These are phyloP conservation scores for Lipomyces anomalus DNA, from an alignment of 805 yeast genomes.

Conservation along the genomic window DNA sequence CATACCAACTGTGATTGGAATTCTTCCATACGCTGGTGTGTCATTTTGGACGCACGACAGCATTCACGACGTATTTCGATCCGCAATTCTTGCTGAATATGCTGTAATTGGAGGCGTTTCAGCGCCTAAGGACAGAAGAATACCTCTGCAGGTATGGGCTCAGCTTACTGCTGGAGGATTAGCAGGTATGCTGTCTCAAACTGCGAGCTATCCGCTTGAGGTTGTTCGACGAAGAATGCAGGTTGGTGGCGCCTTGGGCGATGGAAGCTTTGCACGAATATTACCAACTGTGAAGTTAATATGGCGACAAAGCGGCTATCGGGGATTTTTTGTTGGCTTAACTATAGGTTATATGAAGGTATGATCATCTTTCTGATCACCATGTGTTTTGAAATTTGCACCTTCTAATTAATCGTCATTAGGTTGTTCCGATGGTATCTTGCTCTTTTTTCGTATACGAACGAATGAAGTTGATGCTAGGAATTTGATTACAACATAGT, in stretches of 20 bases:
- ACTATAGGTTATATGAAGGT: constrained; percentile 94
- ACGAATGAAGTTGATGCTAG: constrained; percentile 64
- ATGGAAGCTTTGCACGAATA: constrained; percentile 33
- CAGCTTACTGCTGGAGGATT: constrained; percentile 89
- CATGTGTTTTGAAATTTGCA: not conserved
- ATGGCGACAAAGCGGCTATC: constrained; percentile 65
- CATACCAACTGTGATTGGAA: constrained; percentile 87
- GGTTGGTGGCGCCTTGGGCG: constrained; percentile 67
- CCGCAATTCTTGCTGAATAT: constrained; percentile 48
- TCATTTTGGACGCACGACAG: constrained; percentile 91
- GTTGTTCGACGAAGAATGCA: constrained; percentile 93
- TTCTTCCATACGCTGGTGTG: constrained; percentile 98
- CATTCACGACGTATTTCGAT: constrained; percentile 77
- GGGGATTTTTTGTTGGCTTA: constrained; percentile 90
- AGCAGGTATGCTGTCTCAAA: constrained; percentile 93
- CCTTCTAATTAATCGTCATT: not conserved
- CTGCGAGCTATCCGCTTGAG: constrained; percentile 95
- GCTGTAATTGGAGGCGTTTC: constrained; percentile 29
- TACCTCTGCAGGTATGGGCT: constrained; percentile 83
- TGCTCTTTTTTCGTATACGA: constrained; percentile 94
- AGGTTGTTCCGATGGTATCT: constrained; percentile 83
- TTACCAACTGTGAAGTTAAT: constrained; percentile 53
- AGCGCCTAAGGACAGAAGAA: constrained; percentile 33
- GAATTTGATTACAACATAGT: constrained; percentile 46
- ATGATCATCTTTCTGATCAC: not conserved